Base-by-base conservation (phyloP, 805 yeast genomes). In the Metschnikowia noctiluminum region DNA sequence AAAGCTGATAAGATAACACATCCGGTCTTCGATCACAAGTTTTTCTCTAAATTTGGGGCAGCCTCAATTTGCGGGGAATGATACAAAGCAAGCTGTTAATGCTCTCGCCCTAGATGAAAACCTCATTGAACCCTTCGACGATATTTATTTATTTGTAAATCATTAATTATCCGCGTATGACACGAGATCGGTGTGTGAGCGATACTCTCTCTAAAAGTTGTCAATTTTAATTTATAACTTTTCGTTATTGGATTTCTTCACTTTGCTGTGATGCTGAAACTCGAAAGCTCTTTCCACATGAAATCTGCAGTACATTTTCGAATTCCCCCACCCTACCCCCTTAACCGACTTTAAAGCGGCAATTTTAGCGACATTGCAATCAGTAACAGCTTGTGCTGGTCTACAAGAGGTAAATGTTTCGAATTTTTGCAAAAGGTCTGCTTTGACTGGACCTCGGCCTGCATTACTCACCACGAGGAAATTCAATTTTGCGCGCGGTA, bases 341-440 rank as follows among this genome's bases (percentile, higher is more conserved):
- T n/a, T n/a, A n/a, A n/a, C 42, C n/a, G 35, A 14, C 26, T n/a
- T n/a, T 28, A 39, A 28, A n/a, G 42, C 42, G 12, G 43, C 31
- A 28, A 28, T 15, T 28, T 30, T 28, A 40, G 37, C 43, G 12
- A 14, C 16, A 30, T 40, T 36, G 31, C 43, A 40, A 16, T 40
- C 43, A 9, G 21, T 40, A 14, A 40, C 43, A 15, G 43, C 43
- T 31, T 40, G 37, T 14, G 16, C 21, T 13, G 43, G 43, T 32
- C n/a, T 15, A 14, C 30, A 8, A 14, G 15, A n/a, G 10, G 30
- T 32, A 14, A 30, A 32, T 8, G 27, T 11, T 30, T 40, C 7
- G 7, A 31, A 13, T 31, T 30, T 40, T 30, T 14, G 21, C 37
- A 40, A 40, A 16, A 40, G 31, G 28, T 40, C 43, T 2, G 43